Percentiles rank a stretch among this genome's conserved stretches.
phyloP scores from a whole-genome alignment of 306 rosid species.

The Pyrus communis region DNA sequence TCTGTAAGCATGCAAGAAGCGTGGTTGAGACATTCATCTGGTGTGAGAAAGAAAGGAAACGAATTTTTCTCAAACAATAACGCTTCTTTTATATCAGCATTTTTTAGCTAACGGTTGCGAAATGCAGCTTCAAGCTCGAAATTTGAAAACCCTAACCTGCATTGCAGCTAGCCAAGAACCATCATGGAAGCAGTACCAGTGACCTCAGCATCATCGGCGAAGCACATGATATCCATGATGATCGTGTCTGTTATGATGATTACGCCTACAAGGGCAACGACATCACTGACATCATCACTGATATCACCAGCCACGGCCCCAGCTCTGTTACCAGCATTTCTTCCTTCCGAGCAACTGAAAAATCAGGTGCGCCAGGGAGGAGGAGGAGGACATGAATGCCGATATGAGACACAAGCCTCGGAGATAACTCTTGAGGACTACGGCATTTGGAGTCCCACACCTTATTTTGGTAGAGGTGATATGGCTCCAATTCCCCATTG shows the following conservation, averaged over 20 bases:
- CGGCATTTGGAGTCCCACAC: conserved; percentile 37
- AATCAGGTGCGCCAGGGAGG: neutral
- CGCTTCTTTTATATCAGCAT: neutral
- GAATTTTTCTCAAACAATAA: conserved; percentile 7
- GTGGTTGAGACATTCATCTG: conserved; percentile 28
- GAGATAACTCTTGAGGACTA: conserved; percentile 29
- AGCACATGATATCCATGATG: conserved; percentile 16
- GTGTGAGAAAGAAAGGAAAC: conserved; percentile 19
- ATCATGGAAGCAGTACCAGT: conserved; percentile 11
- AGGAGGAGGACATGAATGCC: neutral
- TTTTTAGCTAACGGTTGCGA: conserved; percentile 2
- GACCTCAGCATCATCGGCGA: neutral
- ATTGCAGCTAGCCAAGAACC: neutral
- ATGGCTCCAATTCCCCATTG: conserved; percentile 51
- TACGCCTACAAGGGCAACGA: neutral
- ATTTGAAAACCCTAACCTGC: neutral
- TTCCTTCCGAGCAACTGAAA: neutral
- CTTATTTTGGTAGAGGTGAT: conserved; percentile 26
- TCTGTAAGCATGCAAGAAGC: conserved; percentile 31
- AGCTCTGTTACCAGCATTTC: neutral
- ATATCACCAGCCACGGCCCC: neutral
- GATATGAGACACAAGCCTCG: neutral
- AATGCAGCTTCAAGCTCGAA: neutral
- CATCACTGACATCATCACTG: neutral
- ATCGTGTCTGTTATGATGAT: conserved; percentile 12